phyloP scores from a whole-genome alignment of 305 asterid genomes.

The Fraxinus angustifolia region DNA sequence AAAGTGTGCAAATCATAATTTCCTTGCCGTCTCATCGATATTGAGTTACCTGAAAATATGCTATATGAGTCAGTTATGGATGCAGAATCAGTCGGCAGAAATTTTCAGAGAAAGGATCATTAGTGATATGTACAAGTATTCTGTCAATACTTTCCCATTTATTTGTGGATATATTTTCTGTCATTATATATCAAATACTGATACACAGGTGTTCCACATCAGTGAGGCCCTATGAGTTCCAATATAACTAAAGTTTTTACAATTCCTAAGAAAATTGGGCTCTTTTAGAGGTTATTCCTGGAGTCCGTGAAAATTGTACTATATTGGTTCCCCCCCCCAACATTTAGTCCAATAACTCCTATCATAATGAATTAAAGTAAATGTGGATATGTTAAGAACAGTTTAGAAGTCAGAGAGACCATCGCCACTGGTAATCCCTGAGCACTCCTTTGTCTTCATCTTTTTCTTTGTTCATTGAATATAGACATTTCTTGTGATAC shows the following conservation, averaged over 20 bases:
- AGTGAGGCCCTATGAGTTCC: not conserved
- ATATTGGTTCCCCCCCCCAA: not conserved
- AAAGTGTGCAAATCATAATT: not conserved
- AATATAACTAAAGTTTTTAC: not conserved
- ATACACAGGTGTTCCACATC: not conserved
- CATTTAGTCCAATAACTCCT: not conserved
- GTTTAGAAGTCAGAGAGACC: not conserved
- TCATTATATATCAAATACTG: not conserved
- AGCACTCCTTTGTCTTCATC: not conserved
- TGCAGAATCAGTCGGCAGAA: not conserved
- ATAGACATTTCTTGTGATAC: not conserved
- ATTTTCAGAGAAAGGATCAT: not conserved
- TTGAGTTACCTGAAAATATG: not conserved
- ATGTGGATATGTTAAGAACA: not conserved
- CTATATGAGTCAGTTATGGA: not conserved
- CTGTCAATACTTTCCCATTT: not conserved
- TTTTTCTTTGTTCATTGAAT: slow-evolving; percentile 5
- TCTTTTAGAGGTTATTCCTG: not conserved
- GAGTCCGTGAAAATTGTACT: not conserved
- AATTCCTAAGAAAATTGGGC: not conserved
- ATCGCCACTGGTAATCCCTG: not conserved
- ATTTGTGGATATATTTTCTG: not conserved
- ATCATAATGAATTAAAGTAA: not conserved
- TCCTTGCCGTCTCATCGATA: not conserved
- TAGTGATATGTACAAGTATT: slow-evolving; percentile 7